These are phyloP conservation scores for Syncephalastrum contaminatum DNA, from an alignment of 371 early-diverging fungal species.

Conservation along the genomic window DNA sequence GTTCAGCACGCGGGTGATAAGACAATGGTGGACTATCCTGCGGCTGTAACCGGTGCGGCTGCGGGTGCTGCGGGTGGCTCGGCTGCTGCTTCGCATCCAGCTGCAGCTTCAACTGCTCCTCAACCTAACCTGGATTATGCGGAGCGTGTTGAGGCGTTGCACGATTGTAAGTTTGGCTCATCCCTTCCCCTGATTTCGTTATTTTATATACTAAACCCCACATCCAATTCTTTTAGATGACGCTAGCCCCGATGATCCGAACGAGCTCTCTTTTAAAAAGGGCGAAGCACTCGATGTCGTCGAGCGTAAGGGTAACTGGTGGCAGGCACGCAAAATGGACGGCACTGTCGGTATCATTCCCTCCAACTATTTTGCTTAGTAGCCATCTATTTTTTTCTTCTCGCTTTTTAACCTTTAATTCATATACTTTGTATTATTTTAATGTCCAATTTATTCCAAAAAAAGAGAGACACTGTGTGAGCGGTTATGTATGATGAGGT, in stretches of 20 bases:
- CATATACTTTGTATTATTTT: neutral
- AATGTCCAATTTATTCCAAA: neutral
- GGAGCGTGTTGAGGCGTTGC: constrained; percentile 32
- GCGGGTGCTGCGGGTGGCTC: neutral
- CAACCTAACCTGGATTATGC: constrained; percentile 22
- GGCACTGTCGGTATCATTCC: constrained; percentile 85
- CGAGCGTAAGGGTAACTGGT: constrained; percentile 89
- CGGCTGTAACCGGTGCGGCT: constrained; percentile 2
- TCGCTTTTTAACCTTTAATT: constrained; percentile 1
- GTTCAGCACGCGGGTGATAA: constrained; percentile 27
- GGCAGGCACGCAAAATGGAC: constrained; percentile 81
- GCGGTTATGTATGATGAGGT: too few species aligned
- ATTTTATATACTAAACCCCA: neutral
- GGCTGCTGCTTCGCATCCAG: constrained; percentile 14
- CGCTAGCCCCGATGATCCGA: constrained; percentile 83
- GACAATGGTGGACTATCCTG: constrained; percentile 19
- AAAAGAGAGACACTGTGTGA: neutral
- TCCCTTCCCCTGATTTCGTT: too few species aligned
- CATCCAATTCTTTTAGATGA: constrained; percentile 35
- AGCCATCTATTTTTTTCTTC: constrained; percentile 1
- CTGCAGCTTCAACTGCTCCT: constrained; percentile 6
- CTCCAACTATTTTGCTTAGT: constrained; percentile 48
- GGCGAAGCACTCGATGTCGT: constrained; percentile 80
- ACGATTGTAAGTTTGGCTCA: constrained; percentile 15
- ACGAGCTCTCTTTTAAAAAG: constrained; percentile 80